A percentile compares a stretch with the other conserved stretches of the same genome.
Evolutionary conservation across 2,329 filamentous ascomycete genomes (phyloP).

Genomic region (Fusarium verrucosum): DNA sequence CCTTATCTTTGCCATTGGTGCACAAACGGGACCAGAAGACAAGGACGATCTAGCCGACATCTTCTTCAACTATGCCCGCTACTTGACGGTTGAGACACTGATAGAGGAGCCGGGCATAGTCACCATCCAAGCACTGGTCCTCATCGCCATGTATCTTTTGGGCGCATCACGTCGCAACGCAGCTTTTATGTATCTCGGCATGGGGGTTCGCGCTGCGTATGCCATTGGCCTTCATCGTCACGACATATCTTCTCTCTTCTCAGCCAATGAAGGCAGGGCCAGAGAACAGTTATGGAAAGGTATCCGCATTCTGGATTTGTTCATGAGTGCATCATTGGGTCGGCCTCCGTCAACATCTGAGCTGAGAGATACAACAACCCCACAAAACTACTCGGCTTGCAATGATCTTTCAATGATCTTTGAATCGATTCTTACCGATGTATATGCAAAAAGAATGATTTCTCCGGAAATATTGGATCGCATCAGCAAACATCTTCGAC

Average conservation of each 20-base stretch:
- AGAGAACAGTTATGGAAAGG: constrained; percentile 49
- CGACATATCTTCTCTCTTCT: constrained; percentile 45
- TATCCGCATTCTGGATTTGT: constrained; percentile 47
- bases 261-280: constrained; percentile 33
- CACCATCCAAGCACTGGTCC: constrained; percentile 47
- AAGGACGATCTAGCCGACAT: constrained; percentile 48
- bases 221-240: constrained; percentile 47
- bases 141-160: constrained; percentile 52
- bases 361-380: constrained; percentile 37
- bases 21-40: constrained; percentile 47
- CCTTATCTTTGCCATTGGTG: constrained; percentile 47
- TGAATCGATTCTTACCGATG: constrained; percentile 48
- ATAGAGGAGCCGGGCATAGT: constrained; percentile 50
- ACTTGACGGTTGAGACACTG: constrained; percentile 46
- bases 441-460: constrained; percentile 49
- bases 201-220: constrained; percentile 51
- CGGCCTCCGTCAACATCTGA: constrained; percentile 49
- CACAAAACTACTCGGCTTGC: constrained; percentile 41
- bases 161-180: constrained; percentile 49
- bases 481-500: constrained; percentile 38
- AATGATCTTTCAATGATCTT: constrained; percentile 51
- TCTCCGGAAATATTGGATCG: constrained; percentile 42
- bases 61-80: constrained; percentile 50
- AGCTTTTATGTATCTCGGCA: constrained; percentile 52
- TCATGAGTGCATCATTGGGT: constrained; percentile 48